Percentiles rank a stretch among this genome's conserved stretches.
These are phyloP conservation scores for Byssoonygena ceratinophila DNA, from an alignment of 2,329 filamentous ascomycete genomes.

Conservation along the genomic window DNA sequence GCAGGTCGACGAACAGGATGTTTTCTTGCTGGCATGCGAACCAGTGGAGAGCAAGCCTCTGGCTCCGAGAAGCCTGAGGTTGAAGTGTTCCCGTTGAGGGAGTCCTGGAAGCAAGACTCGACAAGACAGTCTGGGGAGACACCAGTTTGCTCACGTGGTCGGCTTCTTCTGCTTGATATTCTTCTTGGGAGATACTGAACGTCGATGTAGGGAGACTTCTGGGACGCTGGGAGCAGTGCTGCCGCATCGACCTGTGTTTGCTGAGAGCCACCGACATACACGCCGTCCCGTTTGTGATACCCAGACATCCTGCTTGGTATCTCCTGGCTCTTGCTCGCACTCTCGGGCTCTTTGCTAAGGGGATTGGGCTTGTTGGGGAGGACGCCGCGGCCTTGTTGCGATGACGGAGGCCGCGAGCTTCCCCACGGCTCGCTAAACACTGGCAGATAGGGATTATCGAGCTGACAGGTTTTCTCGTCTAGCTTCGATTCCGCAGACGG, in stretches of 20 bases:
- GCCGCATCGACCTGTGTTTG: neutral
- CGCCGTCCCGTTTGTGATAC: conserved; percentile 2
- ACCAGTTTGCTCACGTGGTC: conserved; percentile 6
- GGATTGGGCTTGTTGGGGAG: neutral
- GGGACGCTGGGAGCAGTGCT: neutral
- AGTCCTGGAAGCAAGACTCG: conserved; percentile 6
- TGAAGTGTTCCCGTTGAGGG: neutral
- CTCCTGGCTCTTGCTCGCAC: neutral
- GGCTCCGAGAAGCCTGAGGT: conserved; percentile 5
- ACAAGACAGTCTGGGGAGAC: conserved; percentile 6
- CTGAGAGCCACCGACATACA: neutral
- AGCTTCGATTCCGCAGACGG: neutral
- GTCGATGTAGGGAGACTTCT: conserved; percentile 14
- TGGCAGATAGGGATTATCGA: neutral
- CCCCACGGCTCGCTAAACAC: neutral
- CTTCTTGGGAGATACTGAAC: conserved; percentile 16
- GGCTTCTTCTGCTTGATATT: conserved; percentile 19
- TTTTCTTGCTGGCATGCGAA: conserved; percentile 7
- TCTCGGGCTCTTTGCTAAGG: neutral
- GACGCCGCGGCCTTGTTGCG: neutral
- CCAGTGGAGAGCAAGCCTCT: conserved; percentile 2
- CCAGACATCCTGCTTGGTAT: neutral
- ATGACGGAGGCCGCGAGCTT: neutral
- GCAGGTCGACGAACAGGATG: conserved; percentile 4
- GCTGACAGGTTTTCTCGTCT: neutral